Percentiles rank a stretch among this genome's conserved stretches.
These are phyloP conservation scores for Mycena polygramma DNA, from an alignment of 768 basidiomycete species.

Conservation along the genomic window DNA sequence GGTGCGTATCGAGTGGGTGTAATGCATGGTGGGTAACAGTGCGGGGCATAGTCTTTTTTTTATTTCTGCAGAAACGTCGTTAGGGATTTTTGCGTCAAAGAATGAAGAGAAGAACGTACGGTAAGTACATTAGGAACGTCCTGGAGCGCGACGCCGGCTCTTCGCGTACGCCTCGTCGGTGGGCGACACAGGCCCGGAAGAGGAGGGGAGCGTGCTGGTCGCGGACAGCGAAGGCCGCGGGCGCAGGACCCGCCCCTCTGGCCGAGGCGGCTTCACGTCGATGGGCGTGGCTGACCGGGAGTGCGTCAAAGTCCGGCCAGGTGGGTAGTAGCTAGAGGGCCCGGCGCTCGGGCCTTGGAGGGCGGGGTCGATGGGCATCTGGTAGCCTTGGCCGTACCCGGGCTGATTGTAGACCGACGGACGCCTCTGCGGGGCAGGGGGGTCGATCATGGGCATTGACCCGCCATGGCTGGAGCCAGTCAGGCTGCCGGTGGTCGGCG, in stretches of 20 bases:
- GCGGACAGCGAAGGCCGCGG: conserved; percentile 10
- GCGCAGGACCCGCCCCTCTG: conserved; percentile 16
- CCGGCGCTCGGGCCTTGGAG: not conserved
- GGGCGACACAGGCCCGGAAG: conserved; percentile 10
- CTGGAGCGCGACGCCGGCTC: conserved; percentile 15
- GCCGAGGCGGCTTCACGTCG: conserved; percentile 2
- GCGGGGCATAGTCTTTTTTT: not conserved
- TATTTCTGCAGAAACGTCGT: not conserved
- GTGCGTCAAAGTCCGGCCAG: not conserved
- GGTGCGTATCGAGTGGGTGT: not conserved
- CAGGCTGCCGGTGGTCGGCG: not conserved
- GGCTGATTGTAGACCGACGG: conserved; percentile 9
- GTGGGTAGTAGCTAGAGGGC: conserved; percentile 16
- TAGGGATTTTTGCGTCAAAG: not conserved
- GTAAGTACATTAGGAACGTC: not conserved
- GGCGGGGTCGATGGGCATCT: not conserved
- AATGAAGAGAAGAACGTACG: not conserved
- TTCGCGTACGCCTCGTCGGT: conserved; percentile 29
- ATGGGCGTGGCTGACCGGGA: conserved; percentile 17
- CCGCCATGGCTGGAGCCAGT: conserved; percentile 4
- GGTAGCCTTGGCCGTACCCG: conserved; percentile 12
- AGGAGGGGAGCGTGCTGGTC: not conserved
- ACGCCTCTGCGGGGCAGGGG: conserved; percentile 21
- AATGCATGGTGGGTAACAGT: not conserved
- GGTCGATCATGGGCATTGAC: conserved; percentile 20